Evolutionary conservation across 768 basidiomycete genomes (phyloP).

Genomic region (Rhodosporidiobolus odoratus): DNA sequence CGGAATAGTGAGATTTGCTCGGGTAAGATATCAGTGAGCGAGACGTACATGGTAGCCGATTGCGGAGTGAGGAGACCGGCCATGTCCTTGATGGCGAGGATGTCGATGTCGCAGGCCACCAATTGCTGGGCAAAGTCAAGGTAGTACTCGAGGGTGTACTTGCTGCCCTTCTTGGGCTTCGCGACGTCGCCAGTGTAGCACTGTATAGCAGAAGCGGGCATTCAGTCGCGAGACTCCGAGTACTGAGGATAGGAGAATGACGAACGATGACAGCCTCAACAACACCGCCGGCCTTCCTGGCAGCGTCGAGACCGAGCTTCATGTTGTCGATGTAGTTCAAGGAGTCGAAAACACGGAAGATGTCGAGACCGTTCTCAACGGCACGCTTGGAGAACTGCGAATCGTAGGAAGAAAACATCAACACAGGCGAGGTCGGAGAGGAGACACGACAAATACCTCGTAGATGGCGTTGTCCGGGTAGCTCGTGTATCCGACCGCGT

Average conservation of each 20-base stretch:
- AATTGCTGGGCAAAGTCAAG: constrained; percentile 90
- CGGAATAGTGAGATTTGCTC: not conserved
- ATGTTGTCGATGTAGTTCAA: constrained; percentile 99
- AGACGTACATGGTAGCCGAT: constrained; percentile 75
- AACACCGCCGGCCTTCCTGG: constrained; percentile 99
- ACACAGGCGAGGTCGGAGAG: not conserved
- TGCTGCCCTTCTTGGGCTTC: constrained; percentile 76
- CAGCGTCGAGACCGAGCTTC: constrained; percentile 96
- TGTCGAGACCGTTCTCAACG: constrained; percentile 98
- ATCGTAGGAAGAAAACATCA: not conserved
- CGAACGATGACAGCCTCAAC: constrained; percentile 61
- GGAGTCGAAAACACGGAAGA: constrained; percentile 99
- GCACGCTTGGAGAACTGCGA: constrained; percentile 90
- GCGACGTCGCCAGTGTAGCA: constrained; percentile 99
- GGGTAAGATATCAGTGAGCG: not conserved
- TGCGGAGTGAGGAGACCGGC: constrained; percentile 83
- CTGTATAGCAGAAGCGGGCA: not conserved
- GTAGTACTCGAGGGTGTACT: constrained; percentile 97
- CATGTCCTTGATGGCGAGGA: constrained; percentile 88
- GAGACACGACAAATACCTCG: constrained; percentile 45
- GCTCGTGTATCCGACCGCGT: constrained; percentile 97
- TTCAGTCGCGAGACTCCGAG: not conserved
- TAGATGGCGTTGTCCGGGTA: constrained; percentile 99
- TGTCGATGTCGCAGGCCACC: constrained; percentile 67
- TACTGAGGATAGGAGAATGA: constrained; percentile 54